Base-by-base conservation (phyloP, 805 yeast genomes). In the Alloascoidea africana region DNA sequence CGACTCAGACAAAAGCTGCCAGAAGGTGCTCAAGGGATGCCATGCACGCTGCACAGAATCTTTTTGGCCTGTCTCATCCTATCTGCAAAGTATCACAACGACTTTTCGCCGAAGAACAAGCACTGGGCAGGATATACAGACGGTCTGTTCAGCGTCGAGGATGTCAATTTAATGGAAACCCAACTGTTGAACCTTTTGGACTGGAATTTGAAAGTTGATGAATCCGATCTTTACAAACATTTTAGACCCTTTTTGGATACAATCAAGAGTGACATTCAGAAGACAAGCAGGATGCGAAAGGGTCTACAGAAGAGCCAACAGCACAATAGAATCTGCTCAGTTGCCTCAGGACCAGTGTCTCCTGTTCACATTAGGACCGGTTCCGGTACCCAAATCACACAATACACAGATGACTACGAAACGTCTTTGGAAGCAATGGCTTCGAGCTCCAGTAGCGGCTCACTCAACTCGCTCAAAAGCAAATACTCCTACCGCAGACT, bases 51-150 rank as follows among this genome's bases (percentile, higher is more conserved):
- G 52, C 98, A 89, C 62, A 69, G 97, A 42, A 83, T 89, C 41
- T 91, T 89, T 46, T 62, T 89, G 38, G 95, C 96, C 0, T 73
- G 95, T 34, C 66, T 89, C 40, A 84, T 89, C 34, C 60, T 91
- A 36, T 82, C 94, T n/a, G 96, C 97, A 13, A 89, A 89, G 62
- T 76, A 76, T 44, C 69, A 87, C 45, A 89, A 89, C 58, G 98
- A 89, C 62, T 81, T 94, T 3, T 78, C 93, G 15, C 98, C 98
- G 33, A 69, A 89, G 54, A 89, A 89, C 61, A 87, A 81, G 60
- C 96, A 91, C 62, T 89, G 98, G 98, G 78, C 94, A 3, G 68
- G 73, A 42, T 87, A 89, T 63, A 87, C 97, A 2, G 77, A 79
- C 53, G 96, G 96, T 0, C 65, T 91, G 33, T 68, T 89, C 42